A percentile compares a stretch with the other conserved stretches of the same genome.
Evolutionary conservation across 1,139 yeast genomes (phyloP).

Genomic region (Protomyces arabidopsidicola): DNA sequence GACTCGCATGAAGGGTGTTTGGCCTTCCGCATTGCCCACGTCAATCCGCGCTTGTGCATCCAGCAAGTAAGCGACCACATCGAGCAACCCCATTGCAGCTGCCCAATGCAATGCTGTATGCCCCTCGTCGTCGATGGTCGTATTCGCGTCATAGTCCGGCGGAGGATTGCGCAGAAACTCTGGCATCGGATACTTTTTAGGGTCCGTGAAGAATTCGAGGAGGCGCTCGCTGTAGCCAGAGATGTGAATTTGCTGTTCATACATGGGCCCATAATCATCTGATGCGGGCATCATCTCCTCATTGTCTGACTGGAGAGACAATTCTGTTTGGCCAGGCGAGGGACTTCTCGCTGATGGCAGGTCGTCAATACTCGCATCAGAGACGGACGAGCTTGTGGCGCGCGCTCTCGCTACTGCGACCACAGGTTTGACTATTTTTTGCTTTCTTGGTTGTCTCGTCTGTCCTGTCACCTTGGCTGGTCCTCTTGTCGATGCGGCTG

Average conservation of each 20-base stretch:
- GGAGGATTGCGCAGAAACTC: slow-evolving; percentile 70
- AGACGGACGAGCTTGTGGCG: slow-evolving; percentile 1
- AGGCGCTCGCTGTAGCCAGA: slow-evolving; percentile 45
- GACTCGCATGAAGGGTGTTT: slow-evolving; percentile 82
- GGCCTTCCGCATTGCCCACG: slow-evolving; percentile 80
- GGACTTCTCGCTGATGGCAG: slow-evolving; percentile 16
- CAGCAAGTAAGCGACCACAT: slow-evolving; percentile 67
- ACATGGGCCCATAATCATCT: slow-evolving; percentile 13
- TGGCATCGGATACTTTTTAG: slow-evolving; percentile 71
- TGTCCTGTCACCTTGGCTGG: slow-evolving; percentile 2
- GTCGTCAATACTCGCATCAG: slow-evolving; percentile 25
- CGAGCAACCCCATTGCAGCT: slow-evolving; percentile 76
- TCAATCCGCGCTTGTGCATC: slow-evolving; percentile 63
- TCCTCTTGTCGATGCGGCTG: slow-evolving; percentile 19
- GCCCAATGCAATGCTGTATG: slow-evolving; percentile 97
- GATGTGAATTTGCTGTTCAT: slow-evolving; percentile 19
- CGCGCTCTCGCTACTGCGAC: not conserved
- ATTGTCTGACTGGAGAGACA: slow-evolving; percentile 7
- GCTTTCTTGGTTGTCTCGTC: slow-evolving; percentile 6
- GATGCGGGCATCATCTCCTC: slow-evolving; percentile 15
- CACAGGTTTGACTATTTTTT: not conserved
- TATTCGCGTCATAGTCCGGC: slow-evolving; percentile 64
- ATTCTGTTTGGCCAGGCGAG: slow-evolving; percentile 20
- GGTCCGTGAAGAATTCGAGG: slow-evolving; percentile 59
- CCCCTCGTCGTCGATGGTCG: slow-evolving; percentile 87